Evolutionary conservation across 1,139 yeast genomes (phyloP), one percentile per base, ranked within the genome.

Genomic region (Geotrichum bryndzae): DNA sequence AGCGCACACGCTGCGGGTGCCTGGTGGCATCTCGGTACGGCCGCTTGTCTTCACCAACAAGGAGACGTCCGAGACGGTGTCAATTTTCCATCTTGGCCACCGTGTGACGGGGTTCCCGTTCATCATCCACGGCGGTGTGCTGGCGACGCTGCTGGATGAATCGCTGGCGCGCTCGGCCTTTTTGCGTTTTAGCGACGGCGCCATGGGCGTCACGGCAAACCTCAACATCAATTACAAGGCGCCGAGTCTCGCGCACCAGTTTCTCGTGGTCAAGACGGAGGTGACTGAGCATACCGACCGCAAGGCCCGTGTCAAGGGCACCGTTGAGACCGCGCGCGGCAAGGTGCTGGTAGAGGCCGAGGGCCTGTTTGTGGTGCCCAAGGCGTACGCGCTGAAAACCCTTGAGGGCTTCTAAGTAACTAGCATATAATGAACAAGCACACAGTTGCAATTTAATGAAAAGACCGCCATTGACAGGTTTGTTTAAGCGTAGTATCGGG

Each of bases 101-200:
- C 82, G 82, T 65, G 75, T 91, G 48, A 86, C 95, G 56, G 98
- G 98, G 1, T 91, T 87, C 71, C 97, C 97, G 0, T 85, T 89
- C 68, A 77, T 92, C 50, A 82, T 90, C 0, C 98, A 92, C 71
- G 98, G 98, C 2, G 98, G 98, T 0, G 84, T 92, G 53, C 74
- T 92, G 50, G 96, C 96, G 8, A 87, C 96, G 0, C 76, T 92
- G 15, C 77, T 90, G 63, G 95, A 89, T 70, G 97, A 91, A 66
- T 80, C 88, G 3, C 80, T 85, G 75, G 85, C 83, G 62, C 74
- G 87, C 59, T 82, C 83, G 61, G 86, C 87, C 0, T 79, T 82
- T 7, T 74, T 83, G 54, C 60, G 68, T 58, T 72, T 69, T 1
- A 50, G 35, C 13, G 58, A 53, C 3, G 67, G 64, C 4, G 67